Evolutionary conservation across 768 basidiomycete genomes (phyloP), one percentile per base, ranked within the genome.

Genomic region (Auricularia sp.): DNA sequence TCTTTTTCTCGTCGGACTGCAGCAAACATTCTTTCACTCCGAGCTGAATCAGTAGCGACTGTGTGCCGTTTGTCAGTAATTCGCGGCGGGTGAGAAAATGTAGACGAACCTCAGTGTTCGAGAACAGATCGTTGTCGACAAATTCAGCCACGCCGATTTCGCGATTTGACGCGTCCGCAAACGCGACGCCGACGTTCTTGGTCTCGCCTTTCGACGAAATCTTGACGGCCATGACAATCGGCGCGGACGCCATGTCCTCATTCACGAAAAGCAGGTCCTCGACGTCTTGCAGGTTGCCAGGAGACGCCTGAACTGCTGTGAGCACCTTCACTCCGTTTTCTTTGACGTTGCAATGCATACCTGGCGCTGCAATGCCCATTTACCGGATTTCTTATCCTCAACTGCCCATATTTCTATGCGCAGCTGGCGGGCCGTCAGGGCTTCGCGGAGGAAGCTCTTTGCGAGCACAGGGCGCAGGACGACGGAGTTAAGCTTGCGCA

Each of bases 1-100:
- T 79, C 70, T 98, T 93, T 29, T 88, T 84, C 0, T 77, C 76
- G 4, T 90, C 89, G n/a, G 88, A 87, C 0, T 89, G 80, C 51
- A 98, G 78, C 63, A 98, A 81, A 3, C 93, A 93, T 74, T 99
- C 97, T 73, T 98, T 98, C n/a, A 93, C 91, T 0, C 93, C 94
- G 2, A 98, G 83, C 73, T 99, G 97, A 65, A 98, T 98, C 42
- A 98, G 78, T 39, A 98, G 82, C 1, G 93, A 93, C 96, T 98
- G 70, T 7, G 33, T 64, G 39, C 34, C 54, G 60, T 12, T 10
- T 29, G 29, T 29, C 29, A 29, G 29, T 29, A 29, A 29, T 29
- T 29, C 29, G 29, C 29, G 29, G 29, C 29, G 29, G 29, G 29
- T 29, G 29, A 29, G 29, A 29, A 29, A 29, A 29, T 29, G 29